Evolutionary conservation across 140 eudicot genomes (phyloP).

Genomic region (Erigeron philadelphicus): DNA sequence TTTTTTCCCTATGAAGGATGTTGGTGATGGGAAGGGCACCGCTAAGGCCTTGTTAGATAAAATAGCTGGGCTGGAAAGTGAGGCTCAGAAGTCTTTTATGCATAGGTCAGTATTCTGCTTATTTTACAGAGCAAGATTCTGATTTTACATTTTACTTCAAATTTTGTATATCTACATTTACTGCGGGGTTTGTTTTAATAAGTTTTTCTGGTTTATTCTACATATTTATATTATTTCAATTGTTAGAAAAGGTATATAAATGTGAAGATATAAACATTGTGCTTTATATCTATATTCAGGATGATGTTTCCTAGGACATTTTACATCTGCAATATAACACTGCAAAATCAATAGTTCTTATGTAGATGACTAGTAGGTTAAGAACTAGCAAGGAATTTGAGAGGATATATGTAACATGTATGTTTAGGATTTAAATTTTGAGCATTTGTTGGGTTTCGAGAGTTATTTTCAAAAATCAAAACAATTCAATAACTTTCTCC

Average conservation of each 20-base stretch:
- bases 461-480: too few relatives aligned
- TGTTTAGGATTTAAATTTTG: constrained; percentile 1
- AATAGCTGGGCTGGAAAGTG: constrained; percentile 81
- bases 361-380: constrained; percentile 8
- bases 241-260: constrained; percentile 2
- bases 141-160: neutral
- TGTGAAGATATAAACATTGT: constrained; percentile 7
- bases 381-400: neutral
- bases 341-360: constrained; percentile 2
- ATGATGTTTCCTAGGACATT: neutral
- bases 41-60: constrained; percentile 69
- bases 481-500: neutral
- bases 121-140: constrained; percentile 12
- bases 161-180: neutral
- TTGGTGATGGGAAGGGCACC: constrained; percentile 76
- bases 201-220: constrained; percentile 1
- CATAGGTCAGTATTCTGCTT: constrained; percentile 61
- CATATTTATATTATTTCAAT: neutral
- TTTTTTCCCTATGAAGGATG: constrained; percentile 40
- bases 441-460: neutral
- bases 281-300: neutral
- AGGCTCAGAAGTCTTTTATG: constrained; percentile 98
- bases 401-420: neutral
- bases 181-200: neutral
- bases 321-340: neutral